phyloP scores from a whole-genome alignment of 352 stramenopile species.

The Halophytophthora polymorphica region DNA sequence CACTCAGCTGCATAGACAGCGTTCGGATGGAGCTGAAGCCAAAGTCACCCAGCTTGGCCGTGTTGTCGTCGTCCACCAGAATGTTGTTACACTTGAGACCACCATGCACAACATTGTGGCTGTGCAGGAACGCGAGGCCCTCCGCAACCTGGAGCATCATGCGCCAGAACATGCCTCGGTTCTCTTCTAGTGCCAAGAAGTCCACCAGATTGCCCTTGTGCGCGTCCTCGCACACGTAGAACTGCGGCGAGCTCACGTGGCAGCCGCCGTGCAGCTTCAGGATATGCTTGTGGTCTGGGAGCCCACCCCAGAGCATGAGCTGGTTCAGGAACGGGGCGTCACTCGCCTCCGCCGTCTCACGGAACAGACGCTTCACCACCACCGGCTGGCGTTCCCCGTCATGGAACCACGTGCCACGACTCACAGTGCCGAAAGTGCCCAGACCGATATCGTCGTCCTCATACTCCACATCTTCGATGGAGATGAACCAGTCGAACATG shows the following conservation, averaged over 20 bases:
- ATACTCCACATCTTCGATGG: conserved; percentile 16
- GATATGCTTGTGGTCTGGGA: conserved; percentile 25
- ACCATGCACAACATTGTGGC: conserved; percentile 10
- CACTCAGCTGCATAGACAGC: too few species aligned
- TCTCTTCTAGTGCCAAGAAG: neutral
- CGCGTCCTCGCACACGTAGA: conserved; percentile 14
- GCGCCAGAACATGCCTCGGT: conserved; percentile 4
- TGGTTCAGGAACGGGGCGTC: conserved; percentile 14
- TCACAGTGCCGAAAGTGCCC: conserved; percentile 11
- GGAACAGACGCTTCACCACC: conserved; percentile 29
- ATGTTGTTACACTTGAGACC: conserved; percentile 12
- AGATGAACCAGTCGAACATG: conserved; percentile 20
- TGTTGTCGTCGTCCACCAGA: conserved; percentile 3
- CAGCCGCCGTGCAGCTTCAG: conserved; percentile 31
- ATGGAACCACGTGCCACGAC: conserved; percentile 12
- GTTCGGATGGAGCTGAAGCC: neutral
- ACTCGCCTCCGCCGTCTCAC: neutral
- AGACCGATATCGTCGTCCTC: conserved; percentile 9
- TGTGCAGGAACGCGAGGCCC: conserved; percentile 37
- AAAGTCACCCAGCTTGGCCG: conserved; percentile 12
- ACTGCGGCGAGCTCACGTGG: conserved; percentile 13
- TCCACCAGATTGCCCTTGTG: conserved; percentile 10
- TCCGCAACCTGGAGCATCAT: conserved; percentile 11
- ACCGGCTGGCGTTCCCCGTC: conserved; percentile 10
- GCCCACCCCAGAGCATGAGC: conserved; percentile 21